Base-by-base conservation (phyloP, 2,329 filamentous ascomycete genomes). In the Chaetomium sp. region DNA sequence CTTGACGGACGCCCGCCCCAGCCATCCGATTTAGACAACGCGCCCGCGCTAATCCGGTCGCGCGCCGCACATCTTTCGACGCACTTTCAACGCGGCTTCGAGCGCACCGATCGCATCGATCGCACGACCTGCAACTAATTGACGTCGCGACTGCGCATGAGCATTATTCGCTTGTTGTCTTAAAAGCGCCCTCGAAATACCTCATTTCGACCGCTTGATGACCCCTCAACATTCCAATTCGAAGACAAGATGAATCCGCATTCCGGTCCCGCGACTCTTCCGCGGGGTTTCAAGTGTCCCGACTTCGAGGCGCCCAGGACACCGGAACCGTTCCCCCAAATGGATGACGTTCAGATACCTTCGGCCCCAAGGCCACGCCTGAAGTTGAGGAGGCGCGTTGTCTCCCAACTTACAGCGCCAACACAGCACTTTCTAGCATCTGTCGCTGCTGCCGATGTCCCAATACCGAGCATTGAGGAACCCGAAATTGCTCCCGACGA, bases 371-470 rank as follows among this genome's bases (percentile, higher is more conserved):
- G 82, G 71, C 83, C 81, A 66, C 82, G 83, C 60, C 78, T 87
- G 70, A 81, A 79, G 68, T 74, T 87, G 65, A 85, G 85, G 75
- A 81, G 82, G 70, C 84, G 85, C 70, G 80, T 82, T 71, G 79
- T 80, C 45, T 81, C 83, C 27, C 79, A 82, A 63, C 77, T 85
- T 12, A 75, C 80, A 65, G 85, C 85, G 45, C 85, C 87, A 1
- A 89, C 87, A 1, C 81, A 87, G 71, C 85, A 89, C 58, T 89
- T 89, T 71, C 81, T 89, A n/a, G 86, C 85, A 2, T 88, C 86
- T 4, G 87, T 89, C 64, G 86, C 85, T 53, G 85, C 86, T 21
- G 87, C 85, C 66, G 87, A 89, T 72, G 78, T 87, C 4, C 85
- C 86, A 27, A 83, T 89, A 59, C 87, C 86, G 16, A 88, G 86